Percentiles rank a stretch among this genome's conserved stretches.
Conservation (phyloP, 2,329 filamentous ascomycete genomes). For the Clarireedia homoeocarpa region DNA sequence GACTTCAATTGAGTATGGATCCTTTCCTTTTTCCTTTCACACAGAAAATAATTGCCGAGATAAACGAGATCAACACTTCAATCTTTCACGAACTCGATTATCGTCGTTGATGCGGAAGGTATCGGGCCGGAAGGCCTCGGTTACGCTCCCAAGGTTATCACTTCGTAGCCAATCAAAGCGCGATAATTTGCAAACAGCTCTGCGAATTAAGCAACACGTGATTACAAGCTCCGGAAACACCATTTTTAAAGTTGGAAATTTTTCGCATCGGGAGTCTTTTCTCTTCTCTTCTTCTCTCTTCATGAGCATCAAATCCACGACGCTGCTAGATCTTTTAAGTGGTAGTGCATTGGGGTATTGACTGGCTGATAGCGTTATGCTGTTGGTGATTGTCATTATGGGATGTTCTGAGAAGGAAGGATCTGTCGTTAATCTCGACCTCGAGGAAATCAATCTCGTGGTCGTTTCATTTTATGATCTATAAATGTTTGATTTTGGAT, state of each 20-base stretch:
- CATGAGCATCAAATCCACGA: constrained; percentile 29
- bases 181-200: constrained; percentile 12
- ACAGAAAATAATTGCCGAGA: neutral
- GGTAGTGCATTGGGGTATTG: constrained; percentile 22
- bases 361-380: constrained; percentile 27
- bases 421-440: constrained; percentile 35
- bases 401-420: constrained; percentile 30
- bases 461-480: constrained; percentile 35
- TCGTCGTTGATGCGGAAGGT: constrained; percentile 22
- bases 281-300: constrained; percentile 14
- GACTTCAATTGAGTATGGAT: constrained; percentile 11
- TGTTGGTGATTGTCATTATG: constrained; percentile 17
- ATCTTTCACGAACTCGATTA: constrained; percentile 6
- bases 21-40: neutral
- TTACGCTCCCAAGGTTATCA: constrained; percentile 3
- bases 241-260: neutral
- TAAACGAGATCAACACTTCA: too few relatives aligned
- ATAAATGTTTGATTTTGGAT: constrained; percentile 15
- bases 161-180: constrained; percentile 13
- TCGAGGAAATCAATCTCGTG: constrained; percentile 28
- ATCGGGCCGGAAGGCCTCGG: constrained; percentile 18
- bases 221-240: constrained; percentile 7
- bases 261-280: constrained; percentile 1
- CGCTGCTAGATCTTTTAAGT: constrained; percentile 24
- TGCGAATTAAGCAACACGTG: neutral